phyloP scores from a whole-genome alignment of 805 yeast species.

The Metschnikowia lochheadii region DNA sequence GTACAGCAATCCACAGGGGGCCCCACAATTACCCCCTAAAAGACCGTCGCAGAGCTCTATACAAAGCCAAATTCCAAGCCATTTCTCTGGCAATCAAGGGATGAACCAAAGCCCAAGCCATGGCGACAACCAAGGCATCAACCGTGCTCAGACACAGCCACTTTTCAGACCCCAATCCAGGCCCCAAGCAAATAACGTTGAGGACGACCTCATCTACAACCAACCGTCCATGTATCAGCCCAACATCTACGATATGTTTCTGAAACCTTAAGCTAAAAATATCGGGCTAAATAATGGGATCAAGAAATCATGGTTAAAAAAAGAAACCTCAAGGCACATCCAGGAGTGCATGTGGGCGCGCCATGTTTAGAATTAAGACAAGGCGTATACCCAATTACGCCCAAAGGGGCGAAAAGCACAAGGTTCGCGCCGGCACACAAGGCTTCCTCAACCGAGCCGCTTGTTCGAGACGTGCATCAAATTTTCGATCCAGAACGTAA shows the following conservation, averaged over 20 bases:
- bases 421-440: neutral
- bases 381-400: neutral
- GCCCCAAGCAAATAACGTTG: neutral
- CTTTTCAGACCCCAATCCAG: neutral
- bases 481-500: neutral
- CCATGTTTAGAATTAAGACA: conserved; percentile 1
- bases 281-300: neutral
- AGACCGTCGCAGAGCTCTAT: conserved; percentile 16
- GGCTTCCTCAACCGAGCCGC: neutral
- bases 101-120: neutral
- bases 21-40: conserved; percentile 21
- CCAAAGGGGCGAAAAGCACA: neutral
- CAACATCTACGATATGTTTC: conserved; percentile 41
- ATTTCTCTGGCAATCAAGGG: no score
- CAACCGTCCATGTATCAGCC: conserved; percentile 46
- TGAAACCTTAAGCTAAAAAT: neutral
- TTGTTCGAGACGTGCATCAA: conserved; percentile 1
- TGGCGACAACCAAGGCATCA: neutral
- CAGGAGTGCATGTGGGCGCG: neutral
- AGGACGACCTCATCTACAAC: conserved; percentile 23
- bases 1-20: neutral
- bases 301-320: neutral
- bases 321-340: neutral
- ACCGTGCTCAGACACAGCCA: conserved; percentile 1
- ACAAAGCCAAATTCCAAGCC: neutral